These are phyloP conservation scores for Leptographium procerum DNA, from an alignment of 2,329 filamentous ascomycete species.

Conservation along the genomic window DNA sequence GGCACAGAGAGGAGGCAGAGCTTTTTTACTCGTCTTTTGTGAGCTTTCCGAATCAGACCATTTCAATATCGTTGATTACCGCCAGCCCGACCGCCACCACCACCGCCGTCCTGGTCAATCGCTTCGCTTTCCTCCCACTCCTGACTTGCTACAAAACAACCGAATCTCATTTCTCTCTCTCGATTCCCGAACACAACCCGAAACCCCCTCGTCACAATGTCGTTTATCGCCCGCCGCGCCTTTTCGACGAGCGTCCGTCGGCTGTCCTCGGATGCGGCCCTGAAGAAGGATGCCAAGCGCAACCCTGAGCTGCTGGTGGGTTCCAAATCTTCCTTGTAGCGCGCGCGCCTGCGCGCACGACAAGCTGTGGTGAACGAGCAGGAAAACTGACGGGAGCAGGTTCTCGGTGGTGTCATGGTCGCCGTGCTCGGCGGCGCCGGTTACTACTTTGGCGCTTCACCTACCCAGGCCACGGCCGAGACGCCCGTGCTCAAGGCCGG, in stretches of 20 bases:
- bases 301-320: slow-evolving; percentile 36
- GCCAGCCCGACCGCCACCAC: neutral
- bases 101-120: neutral
- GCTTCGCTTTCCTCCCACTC: slow-evolving; percentile 2
- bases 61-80: slow-evolving; percentile 1
- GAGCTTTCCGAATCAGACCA: slow-evolving; percentile 11
- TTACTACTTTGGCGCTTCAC: slow-evolving; percentile 79
- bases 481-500: slow-evolving; percentile 58
- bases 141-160: neutral
- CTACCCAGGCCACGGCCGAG: slow-evolving; percentile 78
- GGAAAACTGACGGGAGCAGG: slow-evolving; percentile 36
- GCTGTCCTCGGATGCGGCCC: slow-evolving; percentile 25
- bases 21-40: slow-evolving; percentile 7
- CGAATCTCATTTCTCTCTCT: neutral
- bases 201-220: slow-evolving; percentile 34
- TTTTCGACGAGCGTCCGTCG: slow-evolving; percentile 20
- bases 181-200: slow-evolving; percentile 12
- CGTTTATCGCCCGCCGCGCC: slow-evolving; percentile 43
- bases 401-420: slow-evolving; percentile 85
- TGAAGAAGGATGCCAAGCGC: slow-evolving; percentile 48
- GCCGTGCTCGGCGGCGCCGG: slow-evolving; percentile 79
- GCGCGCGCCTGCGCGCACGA: neutral
- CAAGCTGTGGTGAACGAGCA: neutral
- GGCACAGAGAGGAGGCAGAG: neutral
- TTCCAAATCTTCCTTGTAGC: slow-evolving; percentile 9